Conservation (phyloP, 2,329 filamentous ascomycete species). For the Epichloe scottii region DNA sequence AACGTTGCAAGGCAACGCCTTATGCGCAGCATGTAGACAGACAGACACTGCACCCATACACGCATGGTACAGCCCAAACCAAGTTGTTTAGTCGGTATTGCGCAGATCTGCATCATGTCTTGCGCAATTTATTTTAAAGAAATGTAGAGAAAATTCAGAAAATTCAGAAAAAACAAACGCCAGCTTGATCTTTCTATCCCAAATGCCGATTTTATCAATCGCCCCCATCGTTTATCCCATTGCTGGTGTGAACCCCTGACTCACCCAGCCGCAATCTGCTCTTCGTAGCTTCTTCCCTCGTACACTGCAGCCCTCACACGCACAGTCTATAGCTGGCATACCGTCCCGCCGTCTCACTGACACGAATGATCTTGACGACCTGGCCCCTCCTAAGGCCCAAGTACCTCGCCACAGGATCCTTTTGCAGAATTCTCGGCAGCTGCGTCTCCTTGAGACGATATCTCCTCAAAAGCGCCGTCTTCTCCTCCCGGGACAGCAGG, state of each 20-base stretch:
- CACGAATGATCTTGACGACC: constrained; percentile 96
- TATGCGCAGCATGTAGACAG: too few species aligned
- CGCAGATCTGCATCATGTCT: too few species aligned
- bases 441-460: constrained; percentile 97
- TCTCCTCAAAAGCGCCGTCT: constrained; percentile 68
- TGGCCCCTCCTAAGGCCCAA: constrained; percentile 81
- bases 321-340: constrained; percentile 86
- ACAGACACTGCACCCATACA: too few species aligned
- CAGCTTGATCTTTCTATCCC: constrained; percentile 2
- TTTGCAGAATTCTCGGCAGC: constrained; percentile 79
- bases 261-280: background rate
- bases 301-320: constrained; percentile 27
- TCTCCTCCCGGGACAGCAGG: constrained; percentile 80
- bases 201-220: background rate
- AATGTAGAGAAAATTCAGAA: too few species aligned
- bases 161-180: constrained; percentile 8
- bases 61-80: too few species aligned
- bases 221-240: background rate
- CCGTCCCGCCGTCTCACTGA: constrained; percentile 85
- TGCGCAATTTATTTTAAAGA: too few species aligned
- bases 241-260: background rate
- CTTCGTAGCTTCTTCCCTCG: too few species aligned
- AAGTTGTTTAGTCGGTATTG: too few species aligned
- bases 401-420: constrained; percentile 87
- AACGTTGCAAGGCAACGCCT: too few species aligned